Evolutionary conservation across 805 yeast species (phyloP).

Genomic region (Candida sanyiensis): DNA sequence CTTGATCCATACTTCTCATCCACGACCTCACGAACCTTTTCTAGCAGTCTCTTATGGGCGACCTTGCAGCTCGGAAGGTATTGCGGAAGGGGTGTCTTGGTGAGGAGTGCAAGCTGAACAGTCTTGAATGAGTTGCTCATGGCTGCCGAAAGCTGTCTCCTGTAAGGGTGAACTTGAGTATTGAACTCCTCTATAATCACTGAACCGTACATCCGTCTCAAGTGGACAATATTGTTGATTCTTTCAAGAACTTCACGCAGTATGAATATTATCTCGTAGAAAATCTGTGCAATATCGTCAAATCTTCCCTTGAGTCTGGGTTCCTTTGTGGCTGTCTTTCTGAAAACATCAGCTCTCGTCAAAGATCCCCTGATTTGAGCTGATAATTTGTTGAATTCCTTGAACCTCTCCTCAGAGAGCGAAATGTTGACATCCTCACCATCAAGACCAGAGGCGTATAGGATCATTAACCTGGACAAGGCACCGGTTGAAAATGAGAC

Average conservation of each 20-base stretch:
- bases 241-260: slow-evolving; percentile 43
- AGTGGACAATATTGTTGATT: slow-evolving; percentile 38
- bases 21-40: slow-evolving; percentile 36
- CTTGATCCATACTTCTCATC: slow-evolving; percentile 26
- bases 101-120: slow-evolving; percentile 37
- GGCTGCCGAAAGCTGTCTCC: slow-evolving; percentile 41
- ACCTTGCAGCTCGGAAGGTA: slow-evolving; percentile 44
- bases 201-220: slow-evolving; percentile 40
- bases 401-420: slow-evolving; percentile 28
- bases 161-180: slow-evolving; percentile 33
- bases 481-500: slow-evolving; percentile 35
- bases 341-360: slow-evolving; percentile 35
- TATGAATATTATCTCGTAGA: slow-evolving; percentile 39
- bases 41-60: slow-evolving; percentile 41
- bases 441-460: slow-evolving; percentile 35
- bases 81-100: slow-evolving; percentile 45
- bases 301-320: slow-evolving; percentile 44
- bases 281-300: slow-evolving; percentile 33
- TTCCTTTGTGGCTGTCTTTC: slow-evolving; percentile 38
- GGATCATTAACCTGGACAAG: slow-evolving; percentile 33
- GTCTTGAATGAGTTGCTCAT: slow-evolving; percentile 35
- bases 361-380: slow-evolving; percentile 34
- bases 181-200: slow-evolving; percentile 42
- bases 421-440: slow-evolving; percentile 28
- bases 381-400: slow-evolving; percentile 30